phyloP scores from a whole-genome alignment of 2,329 filamentous ascomycete species.

The Grosmannia huntii region DNA sequence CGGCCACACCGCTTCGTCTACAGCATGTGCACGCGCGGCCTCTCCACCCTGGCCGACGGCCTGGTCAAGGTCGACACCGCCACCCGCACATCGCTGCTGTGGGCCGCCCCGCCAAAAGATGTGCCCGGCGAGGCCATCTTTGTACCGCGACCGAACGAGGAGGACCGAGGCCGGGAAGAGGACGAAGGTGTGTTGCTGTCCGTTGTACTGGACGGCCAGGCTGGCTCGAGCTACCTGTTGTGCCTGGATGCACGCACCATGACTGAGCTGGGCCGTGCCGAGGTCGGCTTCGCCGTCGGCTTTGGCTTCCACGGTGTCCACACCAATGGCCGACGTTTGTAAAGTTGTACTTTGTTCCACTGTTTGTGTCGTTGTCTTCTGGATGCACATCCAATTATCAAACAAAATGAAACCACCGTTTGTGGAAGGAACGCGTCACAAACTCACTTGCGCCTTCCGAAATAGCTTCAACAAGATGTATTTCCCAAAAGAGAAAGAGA shows the following conservation, averaged over 20 bases:
- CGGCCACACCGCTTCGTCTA: constrained; percentile 49
- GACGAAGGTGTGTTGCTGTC: constrained; percentile 51
- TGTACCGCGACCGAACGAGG: constrained; percentile 34
- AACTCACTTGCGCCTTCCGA: background rate
- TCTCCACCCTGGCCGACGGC: constrained; percentile 47
- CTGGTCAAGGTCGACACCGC: constrained; percentile 52
- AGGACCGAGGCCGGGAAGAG: constrained; percentile 30
- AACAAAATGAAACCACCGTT: too few species aligned
- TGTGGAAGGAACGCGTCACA: too few species aligned
- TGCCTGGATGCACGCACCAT: constrained; percentile 51
- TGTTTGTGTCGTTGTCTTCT: background rate
- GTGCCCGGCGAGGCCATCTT: constrained; percentile 61
- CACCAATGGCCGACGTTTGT: background rate
- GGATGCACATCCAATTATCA: too few species aligned
- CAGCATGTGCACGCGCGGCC: constrained; percentile 39
- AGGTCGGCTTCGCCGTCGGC: constrained; percentile 45
- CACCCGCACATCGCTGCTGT: constrained; percentile 38
- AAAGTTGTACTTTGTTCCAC: background rate
- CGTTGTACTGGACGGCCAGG: constrained; percentile 50
- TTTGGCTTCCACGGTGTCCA: constrained; percentile 56
- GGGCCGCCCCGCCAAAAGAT: constrained; percentile 41
- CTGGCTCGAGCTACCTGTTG: constrained; percentile 49
- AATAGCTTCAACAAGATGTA: background rate
- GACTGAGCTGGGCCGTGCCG: constrained; percentile 50
- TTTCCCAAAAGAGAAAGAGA: background rate